Conservation (phyloP, 257 asterid genomes). For the Eucommia ulmoides region DNA sequence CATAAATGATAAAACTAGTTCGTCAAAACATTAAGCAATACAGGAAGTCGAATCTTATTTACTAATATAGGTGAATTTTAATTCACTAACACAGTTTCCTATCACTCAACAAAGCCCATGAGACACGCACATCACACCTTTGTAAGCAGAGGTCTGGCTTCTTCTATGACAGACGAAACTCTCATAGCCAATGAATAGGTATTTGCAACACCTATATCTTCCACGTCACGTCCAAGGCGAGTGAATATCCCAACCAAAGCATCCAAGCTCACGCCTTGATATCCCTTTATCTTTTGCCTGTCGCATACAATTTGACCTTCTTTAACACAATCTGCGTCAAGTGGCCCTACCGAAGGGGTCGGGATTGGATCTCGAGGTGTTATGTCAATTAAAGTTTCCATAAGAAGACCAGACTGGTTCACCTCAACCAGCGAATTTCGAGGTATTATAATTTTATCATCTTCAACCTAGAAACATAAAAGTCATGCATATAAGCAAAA, state of each 20-base stretch:
- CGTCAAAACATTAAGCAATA: too few relatives aligned
- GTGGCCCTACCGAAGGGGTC: constrained; percentile 73
- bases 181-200: constrained; percentile 64
- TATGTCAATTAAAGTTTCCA: constrained; percentile 94
- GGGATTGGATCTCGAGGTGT: constrained; percentile 89
- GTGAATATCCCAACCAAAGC: constrained; percentile 94
- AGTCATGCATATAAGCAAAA: background rate
- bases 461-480: constrained; percentile 57
- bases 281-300: constrained; percentile 71
- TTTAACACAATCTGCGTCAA: constrained; percentile 51
- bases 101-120: constrained; percentile 1
- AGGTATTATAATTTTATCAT: constrained; percentile 79
- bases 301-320: constrained; percentile 92
- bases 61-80: too few relatives aligned
- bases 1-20: too few relatives aligned
- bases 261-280: constrained; percentile 94
- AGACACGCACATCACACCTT: constrained; percentile 50
- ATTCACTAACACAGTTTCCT: too few relatives aligned
- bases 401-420: constrained; percentile 97
- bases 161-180: constrained; percentile 66
- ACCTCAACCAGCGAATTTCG: constrained; percentile 89
- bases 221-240: constrained; percentile 90
- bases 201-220: constrained; percentile 69
- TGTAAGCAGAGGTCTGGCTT: constrained; percentile 67
- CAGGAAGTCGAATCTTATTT: too few relatives aligned